A percentile compares a stretch with the other conserved stretches of the same genome.
Conservation (phyloP, 371 early-diverging fungal species). For the Capillidium rhysosporum region DNA sequence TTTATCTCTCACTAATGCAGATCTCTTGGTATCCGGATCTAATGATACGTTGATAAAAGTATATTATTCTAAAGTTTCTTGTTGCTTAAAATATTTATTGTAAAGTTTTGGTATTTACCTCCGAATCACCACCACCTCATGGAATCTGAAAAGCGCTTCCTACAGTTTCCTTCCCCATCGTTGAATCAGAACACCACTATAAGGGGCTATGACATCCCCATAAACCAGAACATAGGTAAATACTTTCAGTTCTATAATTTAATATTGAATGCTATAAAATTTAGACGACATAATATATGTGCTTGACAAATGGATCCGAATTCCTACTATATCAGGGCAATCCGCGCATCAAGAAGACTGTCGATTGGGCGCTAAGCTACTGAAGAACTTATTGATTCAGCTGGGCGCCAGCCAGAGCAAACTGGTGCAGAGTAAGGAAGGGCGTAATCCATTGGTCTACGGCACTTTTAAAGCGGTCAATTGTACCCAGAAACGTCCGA, state of each 20-base stretch:
- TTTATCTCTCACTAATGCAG: slow-evolving; percentile 27
- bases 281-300: slow-evolving; percentile 35
- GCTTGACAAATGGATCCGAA: slow-evolving; percentile 44
- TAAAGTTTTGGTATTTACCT: slow-evolving; percentile 3
- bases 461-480: slow-evolving; percentile 33
- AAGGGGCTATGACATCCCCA: not conserved
- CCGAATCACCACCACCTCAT: not conserved
- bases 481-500: not conserved
- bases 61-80: not conserved
- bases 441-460: slow-evolving; percentile 55
- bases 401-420: slow-evolving; percentile 37
- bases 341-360: slow-evolving; percentile 47
- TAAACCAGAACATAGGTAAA: not conserved
- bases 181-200: not conserved
- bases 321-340: slow-evolving; percentile 44
- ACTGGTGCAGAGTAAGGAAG: slow-evolving; percentile 33
- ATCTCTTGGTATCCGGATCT: slow-evolving; percentile 38
- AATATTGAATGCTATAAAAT: not conserved
- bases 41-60: slow-evolving; percentile 47
- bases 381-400: slow-evolving; percentile 43
- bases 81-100: not conserved
- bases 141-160: not conserved
- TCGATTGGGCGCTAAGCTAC: slow-evolving; percentile 46
- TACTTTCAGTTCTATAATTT: not conserved
- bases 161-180: not conserved